phyloP scores from a whole-genome alignment of 805 yeast species.

The Lipomyces kockii region DNA sequence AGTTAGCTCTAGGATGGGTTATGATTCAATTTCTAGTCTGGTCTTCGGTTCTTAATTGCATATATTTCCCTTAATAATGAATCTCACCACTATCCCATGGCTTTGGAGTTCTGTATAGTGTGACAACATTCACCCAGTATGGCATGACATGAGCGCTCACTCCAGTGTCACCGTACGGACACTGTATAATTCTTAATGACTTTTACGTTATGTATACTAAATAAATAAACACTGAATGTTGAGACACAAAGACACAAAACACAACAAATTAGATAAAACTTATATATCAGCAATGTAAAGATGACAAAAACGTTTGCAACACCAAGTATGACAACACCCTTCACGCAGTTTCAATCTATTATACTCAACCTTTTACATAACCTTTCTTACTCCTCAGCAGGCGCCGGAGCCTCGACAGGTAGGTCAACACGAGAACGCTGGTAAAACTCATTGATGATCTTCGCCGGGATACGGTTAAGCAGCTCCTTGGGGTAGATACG shows the following conservation, averaged over 20 bases:
- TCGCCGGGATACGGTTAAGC: constrained; percentile 98
- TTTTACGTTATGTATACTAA: not conserved
- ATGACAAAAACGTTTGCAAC: constrained; percentile 19
- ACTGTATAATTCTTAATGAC: not conserved
- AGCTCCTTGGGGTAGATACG: constrained; percentile 99
- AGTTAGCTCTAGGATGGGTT: too few species aligned
- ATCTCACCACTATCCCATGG: not conserved
- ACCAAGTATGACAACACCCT: constrained; percentile 24
- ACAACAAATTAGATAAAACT: constrained; percentile 2
- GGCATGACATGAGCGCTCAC: too few species aligned
- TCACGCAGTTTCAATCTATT: constrained; percentile 5
- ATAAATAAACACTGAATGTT: not conserved
- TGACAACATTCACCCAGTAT: not conserved
- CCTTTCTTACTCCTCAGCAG: constrained; percentile 25
- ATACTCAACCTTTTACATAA: constrained; percentile 12
- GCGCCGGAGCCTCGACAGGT: constrained; percentile 24
- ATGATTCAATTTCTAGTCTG: too few species aligned
- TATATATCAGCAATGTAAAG: constrained; percentile 1
- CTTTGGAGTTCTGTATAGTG: not conserved
- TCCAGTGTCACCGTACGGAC: not conserved
- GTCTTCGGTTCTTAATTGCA: too few species aligned
- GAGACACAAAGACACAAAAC: not conserved
- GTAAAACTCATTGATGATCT: constrained; percentile 92
- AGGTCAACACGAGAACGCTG: constrained; percentile 51
- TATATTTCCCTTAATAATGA: not conserved